A percentile compares a stretch with the other conserved stretches of the same genome.
phyloP scores from a whole-genome alignment of 1,284 basidiomycete species.

The Lentinula novae-zelandiae region DNA sequence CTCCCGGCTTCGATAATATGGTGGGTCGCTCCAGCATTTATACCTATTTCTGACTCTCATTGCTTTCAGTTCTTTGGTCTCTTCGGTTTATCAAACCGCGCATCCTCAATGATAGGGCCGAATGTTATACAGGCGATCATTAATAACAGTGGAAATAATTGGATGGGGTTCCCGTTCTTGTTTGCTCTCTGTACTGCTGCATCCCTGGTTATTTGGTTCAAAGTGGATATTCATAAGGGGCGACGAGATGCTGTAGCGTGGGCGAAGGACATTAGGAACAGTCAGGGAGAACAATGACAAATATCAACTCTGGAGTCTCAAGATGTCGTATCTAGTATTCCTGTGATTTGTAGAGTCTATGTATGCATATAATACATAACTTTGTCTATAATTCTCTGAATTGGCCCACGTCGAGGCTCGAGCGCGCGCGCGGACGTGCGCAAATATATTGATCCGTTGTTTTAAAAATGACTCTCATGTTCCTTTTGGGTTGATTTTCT shows the following conservation, averaged over 20 bases:
- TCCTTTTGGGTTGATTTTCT: not conserved
- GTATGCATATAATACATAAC: too few relatives aligned
- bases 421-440: too few relatives aligned
- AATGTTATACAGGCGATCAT: slow-evolving; percentile 81
- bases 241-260: slow-evolving; percentile 61
- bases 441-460: too few relatives aligned
- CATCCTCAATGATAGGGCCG: slow-evolving; percentile 77
- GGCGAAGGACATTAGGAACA: slow-evolving; percentile 37
- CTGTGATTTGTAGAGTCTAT: too few relatives aligned
- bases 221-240: slow-evolving; percentile 68
- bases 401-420: too few relatives aligned
- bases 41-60: not conserved
- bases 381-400: too few relatives aligned
- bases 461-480: too few relatives aligned
- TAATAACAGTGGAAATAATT: slow-evolving; percentile 66
- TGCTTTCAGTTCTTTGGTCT: slow-evolving; percentile 66
- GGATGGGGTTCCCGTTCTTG: slow-evolving; percentile 82
- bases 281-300: not conserved
- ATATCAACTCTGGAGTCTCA: not conserved
- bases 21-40: not conserved
- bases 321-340: not conserved
- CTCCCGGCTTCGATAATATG: slow-evolving; percentile 51
- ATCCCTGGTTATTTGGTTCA: slow-evolving; percentile 69
- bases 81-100: slow-evolving; percentile 82
- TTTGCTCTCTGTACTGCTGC: slow-evolving; percentile 67